These are phyloP conservation scores for Babesia gibsoni DNA, from an alignment of 169 alveolate genomes.

Conservation along the genomic window DNA sequence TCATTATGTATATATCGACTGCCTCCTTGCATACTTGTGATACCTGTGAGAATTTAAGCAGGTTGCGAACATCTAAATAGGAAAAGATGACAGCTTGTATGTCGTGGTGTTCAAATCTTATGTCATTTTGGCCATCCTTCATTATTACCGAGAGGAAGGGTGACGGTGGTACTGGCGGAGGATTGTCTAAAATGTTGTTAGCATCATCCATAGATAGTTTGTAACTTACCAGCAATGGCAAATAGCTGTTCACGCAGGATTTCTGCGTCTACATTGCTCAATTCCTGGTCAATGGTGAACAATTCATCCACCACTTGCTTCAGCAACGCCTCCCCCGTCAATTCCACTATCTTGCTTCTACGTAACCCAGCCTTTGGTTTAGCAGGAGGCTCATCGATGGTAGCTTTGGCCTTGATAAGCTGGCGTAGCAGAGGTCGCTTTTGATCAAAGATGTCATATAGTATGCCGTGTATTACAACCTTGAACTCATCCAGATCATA, in stretches of 20 bases:
- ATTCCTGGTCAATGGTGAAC: conserved; percentile 1
- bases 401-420: not conserved
- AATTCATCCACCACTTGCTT: not conserved
- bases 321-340: conserved; percentile 10
- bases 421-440: conserved; percentile 13
- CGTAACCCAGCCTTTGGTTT: not conserved
- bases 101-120: conserved; percentile 36
- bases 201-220: not conserved
- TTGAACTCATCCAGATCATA: conserved; percentile 26
- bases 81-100: conserved; percentile 43
- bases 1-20: conserved; percentile 62
- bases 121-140: conserved; percentile 1
- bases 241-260: not conserved
- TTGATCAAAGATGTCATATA: conserved; percentile 13
- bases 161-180: conserved; percentile 34
- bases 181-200: not conserved
- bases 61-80: conserved; percentile 57
- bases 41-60: conserved; percentile 59
- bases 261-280: conserved; percentile 18
- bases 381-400: conserved; percentile 7
- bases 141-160: conserved; percentile 13
- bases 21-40: conserved; percentile 63
- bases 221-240: not conserved
- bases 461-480: conserved; percentile 23
- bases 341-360: not conserved